Conservation (phyloP, 768 basidiomycete species). For the Coprinopsis cinerea region DNA sequence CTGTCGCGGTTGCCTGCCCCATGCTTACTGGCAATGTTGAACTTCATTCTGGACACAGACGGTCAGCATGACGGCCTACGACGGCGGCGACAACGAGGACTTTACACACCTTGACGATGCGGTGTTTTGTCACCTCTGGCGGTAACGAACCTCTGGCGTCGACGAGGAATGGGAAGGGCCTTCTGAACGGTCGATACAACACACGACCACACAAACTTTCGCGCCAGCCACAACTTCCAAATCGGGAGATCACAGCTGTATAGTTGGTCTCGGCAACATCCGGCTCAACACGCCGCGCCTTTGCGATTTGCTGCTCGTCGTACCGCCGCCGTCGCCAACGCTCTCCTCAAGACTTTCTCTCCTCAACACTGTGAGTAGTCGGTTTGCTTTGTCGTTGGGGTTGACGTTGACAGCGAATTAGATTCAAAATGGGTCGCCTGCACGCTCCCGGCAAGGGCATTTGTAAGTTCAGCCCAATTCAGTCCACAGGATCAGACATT, state of each 20-base stretch:
- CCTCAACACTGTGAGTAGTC: slow-evolving; percentile 19
- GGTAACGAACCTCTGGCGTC: slow-evolving; percentile 35
- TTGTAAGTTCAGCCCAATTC: too few species aligned
- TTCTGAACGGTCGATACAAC: slow-evolving; percentile 24
- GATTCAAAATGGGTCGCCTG: slow-evolving; percentile 87
- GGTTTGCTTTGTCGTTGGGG: not conserved
- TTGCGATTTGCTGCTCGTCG: not conserved
- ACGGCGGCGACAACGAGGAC: slow-evolving; percentile 9
- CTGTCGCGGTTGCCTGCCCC: slow-evolving; percentile 1
- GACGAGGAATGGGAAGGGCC: slow-evolving; percentile 21
- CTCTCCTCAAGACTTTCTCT: slow-evolving; percentile 39
- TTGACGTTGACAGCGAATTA: slow-evolving; percentile 18
- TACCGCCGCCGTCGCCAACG: not conserved
- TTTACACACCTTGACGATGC: slow-evolving; percentile 27
- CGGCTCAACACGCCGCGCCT: slow-evolving; percentile 14
- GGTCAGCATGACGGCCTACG: slow-evolving; percentile 13
- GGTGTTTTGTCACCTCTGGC: slow-evolving; percentile 35
- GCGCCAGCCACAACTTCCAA: slow-evolving; percentile 23
- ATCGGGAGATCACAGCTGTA: slow-evolving; percentile 63
- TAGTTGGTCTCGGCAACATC: slow-evolving; percentile 36
- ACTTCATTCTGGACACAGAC: slow-evolving; percentile 67
- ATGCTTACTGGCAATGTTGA: slow-evolving; percentile 91
- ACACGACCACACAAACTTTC: slow-evolving; percentile 29
- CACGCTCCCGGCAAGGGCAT: slow-evolving; percentile 99
- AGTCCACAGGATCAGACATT: not conserved